A percentile compares a stretch with the other conserved stretches of the same genome.
Evolutionary conservation across 768 basidiomycete genomes (phyloP).

Genomic region (Trametopsis cervina): DNA sequence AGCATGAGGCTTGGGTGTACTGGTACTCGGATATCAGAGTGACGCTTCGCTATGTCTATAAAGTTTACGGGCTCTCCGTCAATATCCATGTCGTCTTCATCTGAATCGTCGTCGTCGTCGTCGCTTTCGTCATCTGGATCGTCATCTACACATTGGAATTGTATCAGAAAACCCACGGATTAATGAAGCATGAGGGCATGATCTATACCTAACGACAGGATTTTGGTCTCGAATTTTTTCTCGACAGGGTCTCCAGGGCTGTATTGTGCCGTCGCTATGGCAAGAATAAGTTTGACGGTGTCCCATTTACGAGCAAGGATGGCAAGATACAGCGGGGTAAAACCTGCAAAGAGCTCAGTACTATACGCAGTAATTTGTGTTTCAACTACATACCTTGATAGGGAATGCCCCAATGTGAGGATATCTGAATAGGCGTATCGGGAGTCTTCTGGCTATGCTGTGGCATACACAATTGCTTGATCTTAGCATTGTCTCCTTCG

Average conservation of each 20-base stretch:
- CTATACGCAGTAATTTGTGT: background rate
- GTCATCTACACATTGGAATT: background rate
- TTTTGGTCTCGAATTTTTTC: constrained; percentile 27
- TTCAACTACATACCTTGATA: constrained; percentile 7
- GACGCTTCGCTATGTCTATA: constrained; percentile 44
- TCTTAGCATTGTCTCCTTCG: constrained; percentile 41
- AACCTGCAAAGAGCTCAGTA: constrained; percentile 24
- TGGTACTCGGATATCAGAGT: constrained; percentile 36
- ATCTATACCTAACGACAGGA: constrained; percentile 30
- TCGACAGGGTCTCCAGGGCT: constrained; percentile 29
- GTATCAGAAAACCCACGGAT: background rate
- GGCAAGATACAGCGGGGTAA: constrained; percentile 45
- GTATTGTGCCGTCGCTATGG: constrained; percentile 51
- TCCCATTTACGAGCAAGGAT: constrained; percentile 44
- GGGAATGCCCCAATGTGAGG: constrained; percentile 25
- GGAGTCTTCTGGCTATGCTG: constrained; percentile 21
- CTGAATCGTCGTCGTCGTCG: constrained; percentile 22
- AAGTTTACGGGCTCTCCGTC: constrained; percentile 38
- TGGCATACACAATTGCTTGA: constrained; percentile 49
- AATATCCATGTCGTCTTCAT: constrained; percentile 27
- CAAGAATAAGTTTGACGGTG: constrained; percentile 51
- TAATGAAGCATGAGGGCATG: background rate
- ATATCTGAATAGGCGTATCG: constrained; percentile 36
- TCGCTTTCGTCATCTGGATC: constrained; percentile 7
- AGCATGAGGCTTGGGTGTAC: constrained; percentile 35